phyloP scores from a whole-genome alignment of 257 asterid genomes.

The Solanum chmielewskii region DNA sequence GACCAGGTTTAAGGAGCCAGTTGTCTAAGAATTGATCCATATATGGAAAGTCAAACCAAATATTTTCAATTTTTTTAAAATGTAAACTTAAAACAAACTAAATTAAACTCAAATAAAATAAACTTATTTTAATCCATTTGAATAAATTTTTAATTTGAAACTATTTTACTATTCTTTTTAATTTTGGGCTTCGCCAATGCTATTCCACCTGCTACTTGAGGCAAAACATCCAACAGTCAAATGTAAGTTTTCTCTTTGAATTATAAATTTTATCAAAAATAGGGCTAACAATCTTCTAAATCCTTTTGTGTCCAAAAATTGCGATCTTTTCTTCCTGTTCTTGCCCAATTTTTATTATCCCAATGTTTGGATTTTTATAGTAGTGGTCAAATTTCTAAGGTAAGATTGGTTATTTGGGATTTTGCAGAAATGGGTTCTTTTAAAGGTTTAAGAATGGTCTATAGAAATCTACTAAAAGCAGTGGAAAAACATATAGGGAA shows the following conservation, averaged over 20 bases:
- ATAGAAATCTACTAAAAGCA: slow-evolving; percentile 61
- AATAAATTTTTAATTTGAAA: neutral
- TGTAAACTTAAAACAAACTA: neutral
- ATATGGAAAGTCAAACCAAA: neutral
- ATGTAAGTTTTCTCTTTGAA: neutral
- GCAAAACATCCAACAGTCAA: neutral
- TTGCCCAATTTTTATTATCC: neutral
- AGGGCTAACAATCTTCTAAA: neutral
- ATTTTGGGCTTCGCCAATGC: neutral
- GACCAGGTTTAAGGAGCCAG: neutral
- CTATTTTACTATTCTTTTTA: neutral
- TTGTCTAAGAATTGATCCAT: neutral
- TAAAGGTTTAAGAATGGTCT: slow-evolving; percentile 12
- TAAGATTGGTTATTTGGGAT: neutral
- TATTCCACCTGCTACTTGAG: neutral
- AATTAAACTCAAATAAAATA: neutral
- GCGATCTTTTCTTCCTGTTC: neutral
- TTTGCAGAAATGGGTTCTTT: neutral
- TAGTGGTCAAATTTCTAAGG: neutral
- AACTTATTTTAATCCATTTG: neutral
- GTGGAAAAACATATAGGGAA: slow-evolving; percentile 56
- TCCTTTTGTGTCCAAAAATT: neutral
- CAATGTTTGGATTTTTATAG: neutral
- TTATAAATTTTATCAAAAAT: neutral
- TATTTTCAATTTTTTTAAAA: too few species aligned